Conservation (phyloP, 768 basidiomycete genomes). For the Amanita subjunquillea region DNA sequence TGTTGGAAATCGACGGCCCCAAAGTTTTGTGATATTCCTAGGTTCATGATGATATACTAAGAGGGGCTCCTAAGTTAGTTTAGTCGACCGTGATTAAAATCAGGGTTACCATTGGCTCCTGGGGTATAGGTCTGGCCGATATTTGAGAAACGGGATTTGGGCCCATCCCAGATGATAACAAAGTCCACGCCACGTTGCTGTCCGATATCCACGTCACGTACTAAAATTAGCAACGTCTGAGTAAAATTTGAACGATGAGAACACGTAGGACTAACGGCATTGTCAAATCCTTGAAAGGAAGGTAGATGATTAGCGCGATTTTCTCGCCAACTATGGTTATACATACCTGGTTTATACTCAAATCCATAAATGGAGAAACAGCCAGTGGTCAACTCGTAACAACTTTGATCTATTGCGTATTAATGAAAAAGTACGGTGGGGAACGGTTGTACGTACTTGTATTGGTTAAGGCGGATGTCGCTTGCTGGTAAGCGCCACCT, state of each 20-base stretch:
- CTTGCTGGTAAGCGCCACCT: constrained; percentile 78
- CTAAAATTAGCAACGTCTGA: constrained; percentile 16
- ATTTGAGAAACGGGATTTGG: constrained; percentile 50
- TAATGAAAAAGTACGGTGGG: neutral
- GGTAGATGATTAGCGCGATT: constrained; percentile 1
- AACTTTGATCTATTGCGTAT: constrained; percentile 42
- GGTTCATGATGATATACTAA: constrained; percentile 76
- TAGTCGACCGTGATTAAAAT: constrained; percentile 1
- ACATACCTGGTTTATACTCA: constrained; percentile 62
- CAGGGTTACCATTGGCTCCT: constrained; percentile 68
- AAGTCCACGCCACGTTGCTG: constrained; percentile 55
- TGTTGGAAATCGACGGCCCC: constrained; percentile 56
- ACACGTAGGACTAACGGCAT: constrained; percentile 32
- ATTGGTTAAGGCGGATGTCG: constrained; percentile 57
- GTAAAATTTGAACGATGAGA: neutral
- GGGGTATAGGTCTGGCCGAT: constrained; percentile 56
- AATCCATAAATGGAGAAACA: constrained; percentile 70
- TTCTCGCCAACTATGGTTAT: constrained; percentile 4
- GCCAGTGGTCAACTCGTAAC: constrained; percentile 47
- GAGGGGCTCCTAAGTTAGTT: neutral
- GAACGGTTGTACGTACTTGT: constrained; percentile 34
- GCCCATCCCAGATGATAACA: constrained; percentile 51
- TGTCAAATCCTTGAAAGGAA: constrained; percentile 28
- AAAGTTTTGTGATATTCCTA: constrained; percentile 81
- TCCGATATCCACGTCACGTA: constrained; percentile 78